Base-by-base conservation (phyloP, 2,329 filamentous ascomycete species). In the Beauveria brongniartii region DNA sequence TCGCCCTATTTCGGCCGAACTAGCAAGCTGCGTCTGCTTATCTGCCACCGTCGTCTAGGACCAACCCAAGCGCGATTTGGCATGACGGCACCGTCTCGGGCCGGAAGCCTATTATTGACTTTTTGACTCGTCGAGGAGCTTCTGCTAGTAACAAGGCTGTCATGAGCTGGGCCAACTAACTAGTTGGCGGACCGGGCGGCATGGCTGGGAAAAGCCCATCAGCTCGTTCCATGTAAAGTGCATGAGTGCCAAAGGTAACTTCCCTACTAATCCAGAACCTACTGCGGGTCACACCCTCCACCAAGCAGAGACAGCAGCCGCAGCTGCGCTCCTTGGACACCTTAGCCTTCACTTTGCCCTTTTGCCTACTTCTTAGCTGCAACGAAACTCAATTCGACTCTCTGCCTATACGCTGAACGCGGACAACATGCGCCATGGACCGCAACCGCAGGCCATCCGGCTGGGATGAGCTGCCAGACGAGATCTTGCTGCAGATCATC, bases 401-500 rank as follows among this genome's bases (percentile, higher is more conserved):
- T n/a, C 26, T 22, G 18, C 34, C 34, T 37, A 14, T 24, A 43
- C 44, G 55, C 51, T n/a, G 10, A 24, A 22, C 12, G 46, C 44
- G 43, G 43, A 22, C 56, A 60, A 47, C 59, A 66, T 68, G 66
- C 64, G 65, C 61, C 61, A 74, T 74, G 72, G 64, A 66, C 54
- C 66, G 63, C 43, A 50, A 50, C 44, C 58, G 60, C 59, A 64
- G 63, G 59, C 62, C 65, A 34, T 64, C 65, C 59, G 65, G 65
- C 60, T 73, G 69, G 71, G 78, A 84, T 65, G 77, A 76, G 67
- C 80, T 89, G 64, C 86, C 86, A 44, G 78, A 82, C 71, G 86
- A 89, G 75, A 81, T 88, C 64, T 70, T 88, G 61, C 77, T 85
- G 64, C 81, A 87, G 68, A 82, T 89, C 65, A 73, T 87, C 63